Conservation (phyloP, 495 filamentous ascomycete species). For the Penicillium antarcticum region DNA sequence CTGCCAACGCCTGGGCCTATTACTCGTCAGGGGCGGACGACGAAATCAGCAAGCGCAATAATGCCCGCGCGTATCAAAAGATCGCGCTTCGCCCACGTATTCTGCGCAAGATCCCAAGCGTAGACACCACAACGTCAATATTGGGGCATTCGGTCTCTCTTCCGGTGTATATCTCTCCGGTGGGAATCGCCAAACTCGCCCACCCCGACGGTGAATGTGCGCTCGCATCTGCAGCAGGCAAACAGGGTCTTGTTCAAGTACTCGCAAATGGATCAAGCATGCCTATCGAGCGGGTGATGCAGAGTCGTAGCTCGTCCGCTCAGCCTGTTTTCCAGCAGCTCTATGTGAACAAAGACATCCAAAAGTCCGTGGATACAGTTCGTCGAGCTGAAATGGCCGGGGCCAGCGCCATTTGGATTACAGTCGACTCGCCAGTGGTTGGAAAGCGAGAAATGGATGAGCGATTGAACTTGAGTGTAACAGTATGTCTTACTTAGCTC, state of each 20-base stretch:
- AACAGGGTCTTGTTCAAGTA: slow-evolving; percentile 47
- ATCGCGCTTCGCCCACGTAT: slow-evolving; percentile 78
- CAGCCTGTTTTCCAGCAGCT: slow-evolving; percentile 85
- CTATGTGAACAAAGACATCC: slow-evolving; percentile 82
- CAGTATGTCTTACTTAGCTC: slow-evolving; percentile 12
- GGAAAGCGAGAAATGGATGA: slow-evolving; percentile 63
- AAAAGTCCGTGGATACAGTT: slow-evolving; percentile 72
- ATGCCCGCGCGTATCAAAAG: slow-evolving; percentile 73
- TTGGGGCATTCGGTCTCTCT: slow-evolving; percentile 66
- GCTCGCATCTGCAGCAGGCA: slow-evolving; percentile 66
- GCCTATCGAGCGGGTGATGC: slow-evolving; percentile 69
- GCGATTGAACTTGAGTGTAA: slow-evolving; percentile 52
- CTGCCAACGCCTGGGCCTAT: slow-evolving; percentile 77
- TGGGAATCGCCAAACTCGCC: slow-evolving; percentile 75
- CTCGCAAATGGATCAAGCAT: slow-evolving; percentile 39
- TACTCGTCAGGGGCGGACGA: slow-evolving; percentile 84
- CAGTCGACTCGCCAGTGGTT: slow-evolving; percentile 62
- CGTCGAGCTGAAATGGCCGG: slow-evolving; percentile 73
- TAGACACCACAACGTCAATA: slow-evolving; percentile 72
- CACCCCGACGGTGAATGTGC: slow-evolving; percentile 77
- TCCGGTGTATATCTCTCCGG: slow-evolving; percentile 77
- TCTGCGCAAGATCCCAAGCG: slow-evolving; percentile 64
- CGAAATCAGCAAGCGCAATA: slow-evolving; percentile 81
- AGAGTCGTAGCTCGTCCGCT: slow-evolving; percentile 39
- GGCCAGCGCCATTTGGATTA: slow-evolving; percentile 69